These are phyloP conservation scores for Cutaneotrichosporon dermatis DNA, from an alignment of 1,284 basidiomycete species.

Conservation along the genomic window DNA sequence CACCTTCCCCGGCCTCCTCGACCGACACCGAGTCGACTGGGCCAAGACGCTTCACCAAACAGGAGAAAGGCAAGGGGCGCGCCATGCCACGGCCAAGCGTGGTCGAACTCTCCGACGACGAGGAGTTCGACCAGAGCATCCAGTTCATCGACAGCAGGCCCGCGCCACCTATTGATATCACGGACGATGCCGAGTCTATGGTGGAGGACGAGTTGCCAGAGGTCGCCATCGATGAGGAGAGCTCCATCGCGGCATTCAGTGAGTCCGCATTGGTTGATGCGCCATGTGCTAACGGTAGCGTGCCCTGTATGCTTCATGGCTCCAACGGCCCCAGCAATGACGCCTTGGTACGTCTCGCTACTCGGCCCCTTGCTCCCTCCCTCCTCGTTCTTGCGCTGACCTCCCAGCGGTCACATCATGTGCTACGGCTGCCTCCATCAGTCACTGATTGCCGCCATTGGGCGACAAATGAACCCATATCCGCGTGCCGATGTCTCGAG, in stretches of 20 bases:
- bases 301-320: constrained; percentile 43
- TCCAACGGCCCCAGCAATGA: constrained; percentile 35
- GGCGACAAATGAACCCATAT: constrained; percentile 33
- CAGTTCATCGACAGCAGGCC: constrained; percentile 9
- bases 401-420: constrained; percentile 39
- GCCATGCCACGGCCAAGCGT: constrained; percentile 1
- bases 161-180: not conserved
- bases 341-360: constrained; percentile 31
- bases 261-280: not conserved
- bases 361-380: too few species aligned
- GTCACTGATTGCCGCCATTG: constrained; percentile 36
- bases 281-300: constrained; percentile 19
- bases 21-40: not conserved
- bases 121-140: constrained; percentile 10
- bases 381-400: not conserved
- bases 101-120: constrained; percentile 10
- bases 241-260: constrained; percentile 15
- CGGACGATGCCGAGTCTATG: not conserved
- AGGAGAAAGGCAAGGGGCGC: constrained; percentile 26
- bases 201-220: constrained; percentile 1
- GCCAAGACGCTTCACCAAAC: constrained; percentile 22
- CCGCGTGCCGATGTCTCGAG: constrained; percentile 7
- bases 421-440: constrained; percentile 40
- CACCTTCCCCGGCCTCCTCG: not conserved
- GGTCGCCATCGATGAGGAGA: constrained; percentile 11